Conservation (phyloP, 192 early-diverging fungal genomes). For the Coemansia sp. region DNA sequence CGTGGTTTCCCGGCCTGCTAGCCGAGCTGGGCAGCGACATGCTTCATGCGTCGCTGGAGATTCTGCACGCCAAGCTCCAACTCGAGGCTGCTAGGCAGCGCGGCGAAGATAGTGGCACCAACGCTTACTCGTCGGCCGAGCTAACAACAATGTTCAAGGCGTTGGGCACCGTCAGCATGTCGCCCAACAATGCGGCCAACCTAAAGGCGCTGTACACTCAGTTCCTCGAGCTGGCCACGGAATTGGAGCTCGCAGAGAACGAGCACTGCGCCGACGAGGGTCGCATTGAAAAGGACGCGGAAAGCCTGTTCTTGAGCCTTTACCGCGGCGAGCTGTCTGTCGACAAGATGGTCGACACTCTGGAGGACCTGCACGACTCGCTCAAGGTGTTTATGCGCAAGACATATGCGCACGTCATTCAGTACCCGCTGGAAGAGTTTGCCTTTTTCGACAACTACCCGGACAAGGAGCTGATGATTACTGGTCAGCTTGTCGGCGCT, state of each 20-base stretch:
- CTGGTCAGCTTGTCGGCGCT: conserved; percentile 87
- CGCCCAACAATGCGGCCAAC: conserved; percentile 56
- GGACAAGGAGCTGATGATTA: conserved; percentile 87
- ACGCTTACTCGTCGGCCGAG: conserved; percentile 45
- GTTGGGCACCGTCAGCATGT: conserved; percentile 39
- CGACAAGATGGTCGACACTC: conserved; percentile 79
- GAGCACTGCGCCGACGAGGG: conserved; percentile 45
- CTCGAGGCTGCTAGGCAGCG: conserved; percentile 56
- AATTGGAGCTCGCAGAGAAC: conserved; percentile 45
- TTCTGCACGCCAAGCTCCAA: conserved; percentile 54
- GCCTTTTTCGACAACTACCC: conserved; percentile 94
- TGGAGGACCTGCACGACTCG: conserved; percentile 82
- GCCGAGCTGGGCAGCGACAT: conserved; percentile 51
- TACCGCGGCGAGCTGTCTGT: conserved; percentile 68
- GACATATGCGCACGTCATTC: conserved; percentile 87
- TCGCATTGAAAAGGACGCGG: conserved; percentile 57
- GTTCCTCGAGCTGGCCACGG: conserved; percentile 47
- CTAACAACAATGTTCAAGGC: conserved; percentile 53
- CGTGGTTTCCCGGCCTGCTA: conserved; percentile 55
- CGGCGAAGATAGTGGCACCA: conserved; percentile 41
- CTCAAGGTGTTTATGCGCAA: conserved; percentile 74
- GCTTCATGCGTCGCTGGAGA: conserved; percentile 56
- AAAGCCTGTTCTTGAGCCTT: conserved; percentile 52
- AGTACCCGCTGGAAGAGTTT: conserved; percentile 96
- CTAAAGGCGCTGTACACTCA: conserved; percentile 58